phyloP scores from a whole-genome alignment of 2,329 filamentous ascomycete species.

The Epichloe amarillans region DNA sequence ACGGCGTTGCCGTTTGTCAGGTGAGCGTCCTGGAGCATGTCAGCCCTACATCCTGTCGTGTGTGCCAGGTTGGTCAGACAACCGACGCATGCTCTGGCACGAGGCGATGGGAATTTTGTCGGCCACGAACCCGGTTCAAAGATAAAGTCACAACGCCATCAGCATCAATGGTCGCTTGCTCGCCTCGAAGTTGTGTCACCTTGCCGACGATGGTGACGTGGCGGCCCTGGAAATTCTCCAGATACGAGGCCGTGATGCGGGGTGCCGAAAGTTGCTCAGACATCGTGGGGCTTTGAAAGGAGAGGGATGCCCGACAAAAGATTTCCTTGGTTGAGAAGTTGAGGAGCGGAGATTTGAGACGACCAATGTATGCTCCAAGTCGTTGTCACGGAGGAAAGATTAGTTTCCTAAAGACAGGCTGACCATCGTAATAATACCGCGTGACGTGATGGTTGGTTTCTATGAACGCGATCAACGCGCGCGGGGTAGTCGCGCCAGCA shows the following conservation, averaged over 20 bases:
- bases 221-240: conserved; percentile 59
- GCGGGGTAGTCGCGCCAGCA: background rate
- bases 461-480: background rate
- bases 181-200: conserved; percentile 69
- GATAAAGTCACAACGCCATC: conserved; percentile 62
- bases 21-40: conserved; percentile 47
- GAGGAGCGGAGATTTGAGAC: background rate
- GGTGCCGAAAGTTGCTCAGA: conserved; percentile 55
- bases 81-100: background rate
- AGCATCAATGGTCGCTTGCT: conserved; percentile 67
- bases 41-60: background rate
- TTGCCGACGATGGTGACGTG: conserved; percentile 79
- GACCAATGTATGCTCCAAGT: too few relatives aligned
- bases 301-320: background rate
- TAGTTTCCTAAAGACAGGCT: too few relatives aligned
- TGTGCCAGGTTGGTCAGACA: background rate
- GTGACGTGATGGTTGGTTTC: background rate
- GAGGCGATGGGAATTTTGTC: background rate
- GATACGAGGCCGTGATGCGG: conserved; percentile 68
- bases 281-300: conserved; percentile 32
- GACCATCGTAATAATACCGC: background rate
- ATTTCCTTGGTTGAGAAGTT: background rate
- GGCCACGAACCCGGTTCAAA: conserved; percentile 52
- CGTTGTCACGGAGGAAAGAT: too few relatives aligned
- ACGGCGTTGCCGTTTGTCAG: conserved; percentile 55